A percentile compares a stretch with the other conserved stretches of the same genome.
These are phyloP conservation scores for Chrysopogon serrulatus DNA, from an alignment of 176 grass and related monocot genomes.

Conservation along the genomic window DNA sequence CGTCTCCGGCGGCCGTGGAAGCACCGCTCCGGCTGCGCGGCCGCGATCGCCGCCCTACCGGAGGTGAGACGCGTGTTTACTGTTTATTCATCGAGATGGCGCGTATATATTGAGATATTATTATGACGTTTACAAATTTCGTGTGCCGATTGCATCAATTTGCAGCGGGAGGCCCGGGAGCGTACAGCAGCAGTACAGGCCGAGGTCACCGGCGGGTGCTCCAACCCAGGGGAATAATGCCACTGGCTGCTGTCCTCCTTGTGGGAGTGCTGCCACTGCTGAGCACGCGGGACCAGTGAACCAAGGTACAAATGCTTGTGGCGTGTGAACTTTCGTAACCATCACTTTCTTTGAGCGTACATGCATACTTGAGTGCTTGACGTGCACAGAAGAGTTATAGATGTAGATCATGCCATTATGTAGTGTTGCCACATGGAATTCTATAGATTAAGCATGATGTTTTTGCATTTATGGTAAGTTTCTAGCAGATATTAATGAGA, in stretches of 20 bases:
- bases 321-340: not conserved
- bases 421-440: not conserved
- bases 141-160: not conserved
- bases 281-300: not conserved
- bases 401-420: not conserved
- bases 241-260: not conserved
- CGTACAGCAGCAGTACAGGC: constrained; percentile 34
- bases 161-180: constrained; percentile 19
- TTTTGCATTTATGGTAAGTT: not conserved
- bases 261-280: not conserved
- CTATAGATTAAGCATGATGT: not conserved
- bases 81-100: not conserved
- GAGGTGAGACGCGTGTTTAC: constrained; percentile 4
- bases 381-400: not conserved
- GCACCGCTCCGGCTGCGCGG: constrained; percentile 9
- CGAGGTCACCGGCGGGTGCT: not conserved
- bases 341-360: not conserved
- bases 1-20: constrained; percentile 27
- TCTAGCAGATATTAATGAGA: not conserved
- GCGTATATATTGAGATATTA: not conserved
- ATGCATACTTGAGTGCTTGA: not conserved
- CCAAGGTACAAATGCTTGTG: constrained; percentile 8
- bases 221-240: constrained; percentile 23
- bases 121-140: not conserved
- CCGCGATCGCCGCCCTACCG: constrained; percentile 7